These are phyloP conservation scores for Stagonosporopsis chrysanthemi DNA, from an alignment of 2,329 filamentous ascomycete genomes.

Conservation along the genomic window DNA sequence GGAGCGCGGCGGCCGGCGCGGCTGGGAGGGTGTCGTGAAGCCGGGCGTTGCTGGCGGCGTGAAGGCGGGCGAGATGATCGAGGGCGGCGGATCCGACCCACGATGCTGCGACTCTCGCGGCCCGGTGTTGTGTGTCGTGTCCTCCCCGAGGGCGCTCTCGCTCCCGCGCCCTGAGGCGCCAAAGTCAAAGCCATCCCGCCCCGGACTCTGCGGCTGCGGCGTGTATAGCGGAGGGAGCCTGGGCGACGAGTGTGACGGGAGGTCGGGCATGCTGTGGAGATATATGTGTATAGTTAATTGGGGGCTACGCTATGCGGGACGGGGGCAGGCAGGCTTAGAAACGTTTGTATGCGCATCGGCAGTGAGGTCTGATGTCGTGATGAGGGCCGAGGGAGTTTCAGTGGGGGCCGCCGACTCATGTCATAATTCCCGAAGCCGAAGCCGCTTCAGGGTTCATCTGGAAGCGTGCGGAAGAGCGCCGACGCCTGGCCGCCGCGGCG, in stretches of 20 bases:
- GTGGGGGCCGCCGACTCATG: conserved; percentile 15
- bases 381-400: conserved; percentile 26
- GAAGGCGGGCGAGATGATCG: conserved; percentile 58
- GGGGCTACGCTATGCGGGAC: conserved; percentile 9
- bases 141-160: conserved; percentile 19
- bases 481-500: conserved; percentile 17
- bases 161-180: conserved; percentile 17
- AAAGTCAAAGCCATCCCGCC: conserved; percentile 50
- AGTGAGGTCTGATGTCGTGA: conserved; percentile 14
- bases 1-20: conserved; percentile 46
- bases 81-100: conserved; percentile 44
- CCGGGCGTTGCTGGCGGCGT: conserved; percentile 50
- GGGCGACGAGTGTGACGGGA: conserved; percentile 64
- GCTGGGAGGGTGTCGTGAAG: conserved; percentile 43
- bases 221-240: conserved; percentile 61
- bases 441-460: conserved; percentile 24
- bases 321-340: conserved; percentile 1
- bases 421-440: conserved; percentile 22
- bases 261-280: conserved; percentile 58
- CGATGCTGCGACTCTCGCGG: conserved; percentile 4
- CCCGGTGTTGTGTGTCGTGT: background rate
- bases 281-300: conserved; percentile 9
- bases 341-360: background rate
- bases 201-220: conserved; percentile 58
- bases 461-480: conserved; percentile 35